Conservation (phyloP, 2,329 filamentous ascomycete species). For the Colletotrichum truncatum region DNA sequence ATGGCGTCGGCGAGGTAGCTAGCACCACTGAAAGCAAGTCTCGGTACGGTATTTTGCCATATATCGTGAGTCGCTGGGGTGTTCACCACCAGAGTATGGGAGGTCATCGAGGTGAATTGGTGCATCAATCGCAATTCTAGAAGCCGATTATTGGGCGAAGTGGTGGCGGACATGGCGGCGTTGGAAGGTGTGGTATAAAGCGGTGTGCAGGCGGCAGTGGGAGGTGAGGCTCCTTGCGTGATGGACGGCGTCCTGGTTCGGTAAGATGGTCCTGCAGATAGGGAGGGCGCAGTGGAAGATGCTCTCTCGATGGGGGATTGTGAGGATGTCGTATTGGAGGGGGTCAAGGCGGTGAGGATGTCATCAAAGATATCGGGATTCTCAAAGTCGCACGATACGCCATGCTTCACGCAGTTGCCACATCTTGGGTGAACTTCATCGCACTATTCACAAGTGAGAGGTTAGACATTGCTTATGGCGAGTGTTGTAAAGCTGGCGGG, state of each 20-base stretch:
- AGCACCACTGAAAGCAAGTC: conserved; percentile 67
- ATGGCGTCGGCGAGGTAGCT: conserved; percentile 71
- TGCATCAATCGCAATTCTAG: conserved; percentile 72
- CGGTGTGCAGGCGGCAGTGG: conserved; percentile 40
- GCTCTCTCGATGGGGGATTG: conserved; percentile 32
- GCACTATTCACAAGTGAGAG: conserved; percentile 52
- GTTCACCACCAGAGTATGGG: conserved; percentile 66
- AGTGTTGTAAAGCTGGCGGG: background rate
- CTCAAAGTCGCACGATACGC: conserved; percentile 73
- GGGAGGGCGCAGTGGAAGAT: conserved; percentile 37
- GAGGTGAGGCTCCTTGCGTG: conserved; percentile 32
- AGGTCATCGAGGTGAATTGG: conserved; percentile 69
- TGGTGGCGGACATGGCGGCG: conserved; percentile 42
- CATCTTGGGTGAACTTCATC: conserved; percentile 73
- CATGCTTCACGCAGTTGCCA: conserved; percentile 74
- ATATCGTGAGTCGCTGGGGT: conserved; percentile 62
- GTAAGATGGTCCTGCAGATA: conserved; percentile 10
- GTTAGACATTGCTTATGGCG: background rate
- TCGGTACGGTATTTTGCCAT: conserved; percentile 69
- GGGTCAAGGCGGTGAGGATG: conserved; percentile 43
- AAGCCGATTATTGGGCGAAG: conserved; percentile 53
- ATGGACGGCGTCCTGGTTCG: conserved; percentile 33
- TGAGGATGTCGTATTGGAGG: conserved; percentile 34
- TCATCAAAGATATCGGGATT: conserved; percentile 57
- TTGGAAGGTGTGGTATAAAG: conserved; percentile 41